A percentile compares a stretch with the other conserved stretches of the same genome.
phyloP scores from a whole-genome alignment of 2,329 filamentous ascomycete species.

The Hymenoscyphus linearis region DNA sequence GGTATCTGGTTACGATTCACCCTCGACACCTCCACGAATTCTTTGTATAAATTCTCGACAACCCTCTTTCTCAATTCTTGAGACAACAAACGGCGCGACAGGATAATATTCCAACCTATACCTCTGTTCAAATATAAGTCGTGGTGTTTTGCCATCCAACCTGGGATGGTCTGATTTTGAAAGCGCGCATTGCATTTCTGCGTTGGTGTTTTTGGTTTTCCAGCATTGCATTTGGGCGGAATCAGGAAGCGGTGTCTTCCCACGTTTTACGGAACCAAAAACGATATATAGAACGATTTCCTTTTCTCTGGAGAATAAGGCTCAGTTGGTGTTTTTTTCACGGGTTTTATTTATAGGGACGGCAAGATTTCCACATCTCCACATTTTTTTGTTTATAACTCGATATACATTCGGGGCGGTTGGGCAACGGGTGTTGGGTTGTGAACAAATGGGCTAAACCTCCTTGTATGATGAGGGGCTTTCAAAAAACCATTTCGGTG shows the following conservation, averaged over 20 bases:
- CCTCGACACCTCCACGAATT: constrained; percentile 29
- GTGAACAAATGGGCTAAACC: constrained; percentile 25
- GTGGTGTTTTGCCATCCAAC: constrained; percentile 22
- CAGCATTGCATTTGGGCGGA: constrained; percentile 30
- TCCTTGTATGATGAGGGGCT: constrained; percentile 27
- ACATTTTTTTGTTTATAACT: constrained; percentile 21
- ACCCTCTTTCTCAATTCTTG: constrained; percentile 28
- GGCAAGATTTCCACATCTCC: constrained; percentile 28
- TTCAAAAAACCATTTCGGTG: constrained; percentile 14
- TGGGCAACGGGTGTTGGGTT: constrained; percentile 25
- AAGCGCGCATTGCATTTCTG: constrained; percentile 31
- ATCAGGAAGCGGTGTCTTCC: constrained; percentile 33
- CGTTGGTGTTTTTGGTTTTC: constrained; percentile 31
- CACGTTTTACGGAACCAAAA: constrained; percentile 26
- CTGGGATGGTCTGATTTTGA: constrained; percentile 30
- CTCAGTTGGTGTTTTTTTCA: constrained; percentile 28
- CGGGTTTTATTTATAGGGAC: constrained; percentile 24
- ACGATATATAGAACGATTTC: constrained; percentile 34
- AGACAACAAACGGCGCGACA: constrained; percentile 28
- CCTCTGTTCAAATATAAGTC: constrained; percentile 3
- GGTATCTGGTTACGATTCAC: neutral
- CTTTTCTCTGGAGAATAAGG: constrained; percentile 26
- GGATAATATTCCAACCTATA: constrained; percentile 32
- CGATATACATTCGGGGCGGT: constrained; percentile 2
- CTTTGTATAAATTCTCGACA: constrained; percentile 31